These are phyloP conservation scores for Candida silvatica DNA, from an alignment of 805 yeast species.

Conservation along the genomic window DNA sequence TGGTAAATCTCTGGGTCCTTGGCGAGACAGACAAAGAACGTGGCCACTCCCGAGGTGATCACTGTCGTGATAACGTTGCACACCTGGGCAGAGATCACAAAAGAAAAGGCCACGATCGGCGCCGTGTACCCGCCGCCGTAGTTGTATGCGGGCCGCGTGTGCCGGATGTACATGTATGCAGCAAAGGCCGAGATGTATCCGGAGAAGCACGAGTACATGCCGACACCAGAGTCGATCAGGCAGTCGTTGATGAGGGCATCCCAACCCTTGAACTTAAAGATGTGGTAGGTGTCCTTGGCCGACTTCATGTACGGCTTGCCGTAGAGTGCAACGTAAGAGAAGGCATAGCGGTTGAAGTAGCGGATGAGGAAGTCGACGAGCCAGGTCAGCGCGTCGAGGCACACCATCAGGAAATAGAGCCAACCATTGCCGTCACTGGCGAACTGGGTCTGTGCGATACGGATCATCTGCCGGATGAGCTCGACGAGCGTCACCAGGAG, in stretches of 20 bases:
- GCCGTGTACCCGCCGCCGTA: slow-evolving; percentile 43
- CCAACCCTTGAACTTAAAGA: slow-evolving; percentile 69
- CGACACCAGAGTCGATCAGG: slow-evolving; percentile 65
- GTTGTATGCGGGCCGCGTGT: slow-evolving; percentile 63
- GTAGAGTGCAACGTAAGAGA: slow-evolving; percentile 79
- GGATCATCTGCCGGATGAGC: slow-evolving; percentile 46
- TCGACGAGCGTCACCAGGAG: slow-evolving; percentile 72
- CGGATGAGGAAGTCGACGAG: slow-evolving; percentile 20
- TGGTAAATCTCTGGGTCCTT: slow-evolving; percentile 79
- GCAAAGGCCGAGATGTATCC: slow-evolving; percentile 38
- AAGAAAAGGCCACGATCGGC: slow-evolving; percentile 18
- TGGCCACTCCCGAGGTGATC: slow-evolving; percentile 69
- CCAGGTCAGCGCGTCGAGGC: slow-evolving; percentile 15
- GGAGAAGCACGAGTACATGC: slow-evolving; percentile 61
- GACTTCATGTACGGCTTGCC: slow-evolving; percentile 68
- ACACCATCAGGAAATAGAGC: slow-evolving; percentile 10
- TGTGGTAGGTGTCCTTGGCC: slow-evolving; percentile 68
- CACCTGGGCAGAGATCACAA: slow-evolving; percentile 65
- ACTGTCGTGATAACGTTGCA: slow-evolving; percentile 61
- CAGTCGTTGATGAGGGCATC: slow-evolving; percentile 81
- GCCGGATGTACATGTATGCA: slow-evolving; percentile 56
- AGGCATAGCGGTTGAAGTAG: slow-evolving; percentile 73
- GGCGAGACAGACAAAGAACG: slow-evolving; percentile 78
- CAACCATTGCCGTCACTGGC: slow-evolving; percentile 14
- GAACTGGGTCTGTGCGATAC: slow-evolving; percentile 35